These are phyloP conservation scores for Leavenworthia alabamica DNA, from an alignment of 345 rosid species.

Conservation along the genomic window DNA sequence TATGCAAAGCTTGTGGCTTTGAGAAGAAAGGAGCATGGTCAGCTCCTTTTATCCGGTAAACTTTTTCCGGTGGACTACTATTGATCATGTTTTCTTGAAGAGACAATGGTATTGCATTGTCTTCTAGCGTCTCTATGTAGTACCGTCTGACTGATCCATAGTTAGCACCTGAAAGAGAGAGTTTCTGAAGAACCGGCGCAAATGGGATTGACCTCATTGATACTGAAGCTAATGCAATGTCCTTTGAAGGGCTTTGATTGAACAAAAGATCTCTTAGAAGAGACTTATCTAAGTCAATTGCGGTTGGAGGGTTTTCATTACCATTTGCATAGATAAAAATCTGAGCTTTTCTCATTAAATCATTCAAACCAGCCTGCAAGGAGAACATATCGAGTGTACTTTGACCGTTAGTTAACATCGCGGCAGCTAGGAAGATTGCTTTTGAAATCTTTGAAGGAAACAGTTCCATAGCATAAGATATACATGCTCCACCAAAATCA, in stretches of 20 bases:
- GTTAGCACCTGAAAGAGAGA: constrained; percentile 56
- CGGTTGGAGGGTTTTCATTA: constrained; percentile 71
- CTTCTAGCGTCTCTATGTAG: constrained; percentile 69
- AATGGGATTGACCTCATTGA: constrained; percentile 93
- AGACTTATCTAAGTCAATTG: constrained; percentile 79
- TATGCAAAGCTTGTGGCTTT: constrained; percentile 97
- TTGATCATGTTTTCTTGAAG: constrained; percentile 74
- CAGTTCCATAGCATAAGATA: constrained; percentile 79
- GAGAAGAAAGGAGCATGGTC: constrained; percentile 99
- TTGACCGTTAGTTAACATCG: constrained; percentile 69
- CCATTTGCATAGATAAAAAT: constrained; percentile 77
- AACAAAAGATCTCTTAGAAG: constrained; percentile 63
- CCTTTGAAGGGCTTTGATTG: constrained; percentile 87
- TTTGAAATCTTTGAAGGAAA: constrained; percentile 67
- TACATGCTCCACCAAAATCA: constrained; percentile 91
- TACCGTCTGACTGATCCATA: constrained; percentile 80
- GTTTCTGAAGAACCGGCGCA: constrained; percentile 88
- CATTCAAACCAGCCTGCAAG: constrained; percentile 61
- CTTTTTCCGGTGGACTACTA: constrained; percentile 70
- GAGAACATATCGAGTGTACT: constrained; percentile 73
- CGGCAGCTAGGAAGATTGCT: constrained; percentile 75
- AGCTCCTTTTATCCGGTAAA: constrained; percentile 73
- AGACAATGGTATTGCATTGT: constrained; percentile 66
- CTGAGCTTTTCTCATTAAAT: constrained; percentile 69
- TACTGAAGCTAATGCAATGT: constrained; percentile 85